Evolutionary conservation across 768 basidiomycete genomes (phyloP).

Genomic region (Tulasnella sp.): DNA sequence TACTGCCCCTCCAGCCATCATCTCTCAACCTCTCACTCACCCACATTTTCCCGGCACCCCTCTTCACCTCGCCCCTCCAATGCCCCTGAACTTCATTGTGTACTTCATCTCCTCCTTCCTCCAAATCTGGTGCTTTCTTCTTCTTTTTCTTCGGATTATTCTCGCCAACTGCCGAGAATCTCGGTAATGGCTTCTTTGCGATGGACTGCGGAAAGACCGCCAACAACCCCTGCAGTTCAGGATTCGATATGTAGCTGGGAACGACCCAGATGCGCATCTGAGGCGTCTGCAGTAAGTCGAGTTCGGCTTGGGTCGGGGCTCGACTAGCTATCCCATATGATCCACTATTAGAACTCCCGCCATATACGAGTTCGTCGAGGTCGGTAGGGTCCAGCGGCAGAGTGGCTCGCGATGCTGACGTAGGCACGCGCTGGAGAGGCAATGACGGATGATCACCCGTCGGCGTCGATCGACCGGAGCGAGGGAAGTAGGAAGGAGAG

Average conservation of each 20-base stretch:
- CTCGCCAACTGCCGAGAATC: conserved; percentile 43
- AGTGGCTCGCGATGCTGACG: neutral
- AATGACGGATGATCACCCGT: neutral
- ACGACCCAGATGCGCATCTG: conserved; percentile 71
- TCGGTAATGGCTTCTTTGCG: conserved; percentile 54
- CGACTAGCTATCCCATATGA: conserved; percentile 28
- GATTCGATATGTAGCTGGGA: conserved; percentile 60
- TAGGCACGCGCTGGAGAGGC: neutral
- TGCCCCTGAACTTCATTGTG: neutral
- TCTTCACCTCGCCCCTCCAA: conserved; percentile 5
- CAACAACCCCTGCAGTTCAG: conserved; percentile 58
- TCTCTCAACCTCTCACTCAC: conserved; percentile 10
- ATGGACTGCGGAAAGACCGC: conserved; percentile 71
- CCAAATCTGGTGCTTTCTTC: conserved; percentile 5
- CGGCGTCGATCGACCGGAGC: too few species aligned
- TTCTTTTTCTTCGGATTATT: conserved; percentile 29
- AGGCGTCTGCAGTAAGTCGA: conserved; percentile 12
- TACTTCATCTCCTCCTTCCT: conserved; percentile 4
- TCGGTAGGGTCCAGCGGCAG: conserved; percentile 5
- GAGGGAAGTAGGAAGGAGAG: neutral
- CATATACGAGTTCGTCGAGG: conserved; percentile 16
- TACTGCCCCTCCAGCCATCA: conserved; percentile 15
- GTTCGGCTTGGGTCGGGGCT: conserved; percentile 1
- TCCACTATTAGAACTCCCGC: conserved; percentile 31
- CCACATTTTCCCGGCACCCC: conserved; percentile 15